Percentiles rank a stretch among this genome's conserved stretches.
These are phyloP conservation scores for Penicillium parvum DNA, from an alignment of 495 filamentous ascomycete species.

Conservation along the genomic window DNA sequence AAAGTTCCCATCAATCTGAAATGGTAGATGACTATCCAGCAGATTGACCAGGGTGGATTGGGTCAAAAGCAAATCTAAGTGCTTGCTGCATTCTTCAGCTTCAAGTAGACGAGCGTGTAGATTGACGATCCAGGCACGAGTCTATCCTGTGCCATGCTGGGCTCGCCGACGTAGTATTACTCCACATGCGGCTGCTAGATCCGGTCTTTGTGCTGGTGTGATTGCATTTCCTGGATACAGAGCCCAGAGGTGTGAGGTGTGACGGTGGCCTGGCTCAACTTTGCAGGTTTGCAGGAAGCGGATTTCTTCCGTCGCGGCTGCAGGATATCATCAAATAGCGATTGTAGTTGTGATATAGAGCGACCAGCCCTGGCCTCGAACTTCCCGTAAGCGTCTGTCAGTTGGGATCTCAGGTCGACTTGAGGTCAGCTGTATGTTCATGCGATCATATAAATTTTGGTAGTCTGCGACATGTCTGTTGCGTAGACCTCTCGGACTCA, in stretches of 20 bases:
- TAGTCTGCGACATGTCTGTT: conserved; percentile 31
- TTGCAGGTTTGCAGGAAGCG: conserved; percentile 55
- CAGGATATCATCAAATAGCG: conserved; percentile 46
- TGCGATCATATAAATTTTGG: conserved; percentile 27
- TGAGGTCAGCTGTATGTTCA: conserved; percentile 26
- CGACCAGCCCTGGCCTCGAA: conserved; percentile 35
- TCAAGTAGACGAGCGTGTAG: conserved; percentile 30
- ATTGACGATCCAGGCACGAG: conserved; percentile 45
- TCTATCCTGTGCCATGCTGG: conserved; percentile 45
- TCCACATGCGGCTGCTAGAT: conserved; percentile 32
- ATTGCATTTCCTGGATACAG: conserved; percentile 32
- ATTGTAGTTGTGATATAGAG: conserved; percentile 45
- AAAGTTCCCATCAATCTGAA: conserved; percentile 54
- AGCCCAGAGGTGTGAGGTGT: conserved; percentile 46
- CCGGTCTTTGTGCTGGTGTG: conserved; percentile 17
- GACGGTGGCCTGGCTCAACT: conserved; percentile 48
- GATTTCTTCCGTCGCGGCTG: conserved; percentile 30
- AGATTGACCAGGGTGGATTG: conserved; percentile 39
- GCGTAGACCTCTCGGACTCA: conserved; percentile 18
- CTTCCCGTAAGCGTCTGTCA: conserved; percentile 21
- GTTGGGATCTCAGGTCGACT: conserved; percentile 25
- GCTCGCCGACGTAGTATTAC: conserved; percentile 36
- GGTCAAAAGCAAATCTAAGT: conserved; percentile 35
- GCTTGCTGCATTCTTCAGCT: conserved; percentile 29
- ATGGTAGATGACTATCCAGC: conserved; percentile 40